These are phyloP conservation scores for Plantago elongata DNA, from an alignment of 257 asterid genomes.

Conservation along the genomic window DNA sequence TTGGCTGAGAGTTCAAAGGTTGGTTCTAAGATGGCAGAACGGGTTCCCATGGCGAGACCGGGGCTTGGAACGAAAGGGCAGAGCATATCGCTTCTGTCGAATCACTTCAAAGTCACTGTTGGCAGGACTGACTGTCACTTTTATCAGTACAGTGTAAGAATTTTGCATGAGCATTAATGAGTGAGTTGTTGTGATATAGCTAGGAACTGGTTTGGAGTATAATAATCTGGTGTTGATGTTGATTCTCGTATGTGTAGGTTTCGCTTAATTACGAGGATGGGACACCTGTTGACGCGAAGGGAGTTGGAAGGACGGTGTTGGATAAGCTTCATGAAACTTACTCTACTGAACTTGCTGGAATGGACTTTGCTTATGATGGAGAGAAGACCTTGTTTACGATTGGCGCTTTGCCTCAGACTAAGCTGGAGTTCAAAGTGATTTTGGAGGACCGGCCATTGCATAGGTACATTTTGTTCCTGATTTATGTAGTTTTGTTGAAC, in stretches of 20 bases:
- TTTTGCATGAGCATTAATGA: not conserved
- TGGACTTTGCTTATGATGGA: slow-evolving; percentile 65
- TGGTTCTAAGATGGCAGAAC: slow-evolving; percentile 27
- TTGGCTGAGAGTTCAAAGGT: slow-evolving; percentile 6
- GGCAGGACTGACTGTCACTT: slow-evolving; percentile 38
- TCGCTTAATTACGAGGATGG: slow-evolving; percentile 56
- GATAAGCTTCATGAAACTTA: slow-evolving; percentile 47
- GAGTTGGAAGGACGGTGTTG: slow-evolving; percentile 48
- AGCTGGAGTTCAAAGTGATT: slow-evolving; percentile 50
- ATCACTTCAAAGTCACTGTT: slow-evolving; percentile 50
- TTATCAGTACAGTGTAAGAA: slow-evolving; percentile 54
- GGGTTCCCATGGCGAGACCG: slow-evolving; percentile 46
- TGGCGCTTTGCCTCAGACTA: slow-evolving; percentile 62
- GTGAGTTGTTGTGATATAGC: not conserved
- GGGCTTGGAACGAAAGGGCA: slow-evolving; percentile 41
- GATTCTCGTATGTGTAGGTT: slow-evolving; percentile 30
- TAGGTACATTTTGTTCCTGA: slow-evolving; percentile 25
- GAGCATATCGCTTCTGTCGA: slow-evolving; percentile 34
- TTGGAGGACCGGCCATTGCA: slow-evolving; percentile 39
- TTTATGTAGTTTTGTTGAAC: not conserved
- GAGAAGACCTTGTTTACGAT: slow-evolving; percentile 59
- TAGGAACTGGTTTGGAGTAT: not conserved
- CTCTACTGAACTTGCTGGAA: slow-evolving; percentile 34
- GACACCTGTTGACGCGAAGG: slow-evolving; percentile 51
- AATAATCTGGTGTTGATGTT: not conserved